These are phyloP conservation scores for Phytopythium aichiense DNA, from an alignment of 352 stramenopile species.

Conservation along the genomic window DNA sequence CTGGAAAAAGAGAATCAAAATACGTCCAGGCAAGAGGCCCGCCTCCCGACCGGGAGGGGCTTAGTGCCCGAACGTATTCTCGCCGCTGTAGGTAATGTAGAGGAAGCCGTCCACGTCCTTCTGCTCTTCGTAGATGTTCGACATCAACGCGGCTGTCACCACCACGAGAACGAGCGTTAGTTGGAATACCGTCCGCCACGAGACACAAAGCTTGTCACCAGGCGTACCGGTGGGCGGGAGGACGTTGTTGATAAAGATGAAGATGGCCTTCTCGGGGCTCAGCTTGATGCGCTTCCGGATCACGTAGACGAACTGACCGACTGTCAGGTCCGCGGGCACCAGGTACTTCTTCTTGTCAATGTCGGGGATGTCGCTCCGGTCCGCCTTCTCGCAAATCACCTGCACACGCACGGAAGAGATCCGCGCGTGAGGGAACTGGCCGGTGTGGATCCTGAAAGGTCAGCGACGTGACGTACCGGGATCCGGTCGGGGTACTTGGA, in stretches of 20 bases:
- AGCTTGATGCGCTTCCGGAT: conserved; percentile 99
- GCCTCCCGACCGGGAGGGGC: conserved; percentile 10
- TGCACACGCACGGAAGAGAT: conserved; percentile 12
- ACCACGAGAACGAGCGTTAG: background rate
- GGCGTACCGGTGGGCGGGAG: conserved; percentile 92
- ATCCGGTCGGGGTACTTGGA: conserved; percentile 99
- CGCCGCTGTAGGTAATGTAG: conserved; percentile 99
- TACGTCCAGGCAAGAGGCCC: conserved; percentile 12
- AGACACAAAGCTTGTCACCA: background rate
- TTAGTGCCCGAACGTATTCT: conserved; percentile 98
- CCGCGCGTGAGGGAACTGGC: background rate
- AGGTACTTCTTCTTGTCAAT: conserved; percentile 99
- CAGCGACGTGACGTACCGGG: conserved; percentile 51
- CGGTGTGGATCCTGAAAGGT: background rate
- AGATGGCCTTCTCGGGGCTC: conserved; percentile 96
- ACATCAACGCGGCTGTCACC: conserved; percentile 94
- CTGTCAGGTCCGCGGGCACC: conserved; percentile 95
- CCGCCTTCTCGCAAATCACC: conserved; percentile 93
- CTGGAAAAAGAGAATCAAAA: conserved; percentile 23
- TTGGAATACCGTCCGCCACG: too few species aligned
- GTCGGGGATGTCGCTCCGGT: conserved; percentile 97
- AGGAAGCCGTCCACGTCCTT: conserved; percentile 99
- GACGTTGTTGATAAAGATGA: conserved; percentile 99
- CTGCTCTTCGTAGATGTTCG: conserved; percentile 99
- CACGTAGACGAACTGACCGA: conserved; percentile 99